phyloP scores from a whole-genome alignment of 2,329 filamentous ascomycete genomes.

The Fusarium austroafricanum region DNA sequence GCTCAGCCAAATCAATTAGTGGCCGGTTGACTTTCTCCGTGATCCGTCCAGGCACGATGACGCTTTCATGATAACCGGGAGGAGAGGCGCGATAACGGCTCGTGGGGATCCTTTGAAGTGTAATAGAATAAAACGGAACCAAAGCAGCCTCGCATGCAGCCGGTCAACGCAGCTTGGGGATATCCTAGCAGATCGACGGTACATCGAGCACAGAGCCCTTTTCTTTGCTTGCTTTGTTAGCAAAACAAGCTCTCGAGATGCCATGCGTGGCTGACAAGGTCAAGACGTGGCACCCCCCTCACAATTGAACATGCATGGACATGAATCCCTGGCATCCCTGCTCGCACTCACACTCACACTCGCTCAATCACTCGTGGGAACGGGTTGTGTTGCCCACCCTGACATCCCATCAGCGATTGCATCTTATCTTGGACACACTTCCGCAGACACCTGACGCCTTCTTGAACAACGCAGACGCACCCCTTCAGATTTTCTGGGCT shows the following conservation, averaged over 20 bases:
- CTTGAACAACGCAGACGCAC: conserved; percentile 37
- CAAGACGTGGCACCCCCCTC: conserved; percentile 29
- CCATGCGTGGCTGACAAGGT: conserved; percentile 24
- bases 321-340: conserved; percentile 4
- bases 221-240: neutral
- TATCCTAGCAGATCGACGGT: conserved; percentile 39
- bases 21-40: conserved; percentile 12
- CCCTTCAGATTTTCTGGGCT: conserved; percentile 15
- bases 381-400: conserved; percentile 10
- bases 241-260: conserved; percentile 10
- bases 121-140: neutral
- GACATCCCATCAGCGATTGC: conserved; percentile 24
- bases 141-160: conserved; percentile 40
- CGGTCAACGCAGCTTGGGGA: conserved; percentile 40
- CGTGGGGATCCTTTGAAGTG: conserved; percentile 12
- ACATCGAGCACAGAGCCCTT: conserved; percentile 22
- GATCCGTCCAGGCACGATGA: conserved; percentile 36
- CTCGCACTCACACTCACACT: neutral
- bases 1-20: conserved; percentile 5
- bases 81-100: conserved; percentile 33
- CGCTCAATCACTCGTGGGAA: conserved; percentile 6
- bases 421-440: conserved; percentile 36
- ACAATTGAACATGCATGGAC: neutral
- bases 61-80: conserved; percentile 34
- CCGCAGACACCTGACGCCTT: conserved; percentile 17